Conservation (phyloP, 2,329 filamentous ascomycete genomes). For the Polychaeton citri region DNA sequence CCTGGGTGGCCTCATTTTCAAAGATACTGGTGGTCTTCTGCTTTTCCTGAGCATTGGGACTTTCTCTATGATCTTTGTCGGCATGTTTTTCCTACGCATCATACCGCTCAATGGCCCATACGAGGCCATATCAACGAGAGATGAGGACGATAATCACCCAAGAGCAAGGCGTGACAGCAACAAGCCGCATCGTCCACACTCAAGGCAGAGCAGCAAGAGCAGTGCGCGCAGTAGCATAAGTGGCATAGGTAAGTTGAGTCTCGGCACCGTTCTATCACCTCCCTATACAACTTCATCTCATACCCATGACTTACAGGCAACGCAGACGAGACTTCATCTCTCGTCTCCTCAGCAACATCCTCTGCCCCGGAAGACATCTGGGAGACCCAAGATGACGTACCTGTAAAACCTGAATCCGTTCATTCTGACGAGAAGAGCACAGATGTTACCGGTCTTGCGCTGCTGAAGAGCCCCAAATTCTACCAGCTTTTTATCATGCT, state of each 20-base stretch:
- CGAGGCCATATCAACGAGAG: constrained; percentile 38
- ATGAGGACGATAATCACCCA: constrained; percentile 25
- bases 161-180: constrained; percentile 31
- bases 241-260: too few relatives aligned
- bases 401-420: background rate
- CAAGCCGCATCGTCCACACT: constrained; percentile 31
- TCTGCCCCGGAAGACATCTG: constrained; percentile 40
- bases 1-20: constrained; percentile 62
- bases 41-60: constrained; percentile 71
- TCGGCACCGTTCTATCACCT: constrained; percentile 63
- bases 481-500: constrained; percentile 85
- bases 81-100: constrained; percentile 76
- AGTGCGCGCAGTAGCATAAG: constrained; percentile 31
- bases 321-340: constrained; percentile 64
- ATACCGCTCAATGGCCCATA: constrained; percentile 43
- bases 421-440: constrained; percentile 57
- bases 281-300: constrained; percentile 2
- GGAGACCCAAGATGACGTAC: constrained; percentile 22
- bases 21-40: constrained; percentile 69
- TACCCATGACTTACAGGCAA: constrained; percentile 19
- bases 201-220: constrained; percentile 26
- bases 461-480: constrained; percentile 64
- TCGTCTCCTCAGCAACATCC: constrained; percentile 51
- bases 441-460: constrained; percentile 77
- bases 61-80: constrained; percentile 56